Percentiles rank a stretch among this genome's conserved stretches.
phyloP scores from a whole-genome alignment of 495 filamentous ascomycete species.

The Daldinia vernicosa region DNA sequence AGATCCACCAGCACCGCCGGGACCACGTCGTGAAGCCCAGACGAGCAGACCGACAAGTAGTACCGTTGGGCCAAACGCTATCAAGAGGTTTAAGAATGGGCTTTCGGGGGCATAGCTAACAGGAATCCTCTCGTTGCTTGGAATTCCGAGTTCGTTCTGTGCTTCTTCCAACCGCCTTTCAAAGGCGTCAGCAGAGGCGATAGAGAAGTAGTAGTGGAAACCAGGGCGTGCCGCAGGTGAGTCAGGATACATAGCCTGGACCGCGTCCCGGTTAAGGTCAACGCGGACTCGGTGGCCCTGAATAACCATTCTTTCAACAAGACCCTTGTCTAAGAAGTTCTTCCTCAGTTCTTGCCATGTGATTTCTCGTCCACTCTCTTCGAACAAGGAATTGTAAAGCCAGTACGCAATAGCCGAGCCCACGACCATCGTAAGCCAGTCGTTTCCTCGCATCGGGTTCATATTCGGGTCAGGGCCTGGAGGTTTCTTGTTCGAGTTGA shows the following conservation, averaged over 20 bases:
- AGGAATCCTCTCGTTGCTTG: slow-evolving; percentile 84
- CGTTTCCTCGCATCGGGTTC: slow-evolving; percentile 31
- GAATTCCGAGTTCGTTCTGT: slow-evolving; percentile 86
- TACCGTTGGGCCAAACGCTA: slow-evolving; percentile 87
- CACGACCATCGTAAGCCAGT: slow-evolving; percentile 40
- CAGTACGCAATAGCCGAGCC: slow-evolving; percentile 41
- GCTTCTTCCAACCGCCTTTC: slow-evolving; percentile 87
- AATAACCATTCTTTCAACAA: slow-evolving; percentile 91
- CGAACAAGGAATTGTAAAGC: slow-evolving; percentile 41
- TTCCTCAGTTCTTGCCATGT: slow-evolving; percentile 96
- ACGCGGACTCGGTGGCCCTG: slow-evolving; percentile 79
- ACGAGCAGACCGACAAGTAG: slow-evolving; percentile 82
- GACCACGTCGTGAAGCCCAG: slow-evolving; percentile 71
- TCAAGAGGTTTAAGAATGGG: slow-evolving; percentile 67
- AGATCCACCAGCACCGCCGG: slow-evolving; percentile 68
- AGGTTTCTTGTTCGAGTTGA: slow-evolving; percentile 32
- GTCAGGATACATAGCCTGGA: slow-evolving; percentile 80
- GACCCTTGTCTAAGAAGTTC: slow-evolving; percentile 92
- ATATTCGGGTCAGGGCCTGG: slow-evolving; percentile 22
- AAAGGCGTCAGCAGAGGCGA: slow-evolving; percentile 93
- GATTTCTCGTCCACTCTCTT: slow-evolving; percentile 70
- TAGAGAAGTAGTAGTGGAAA: slow-evolving; percentile 92
- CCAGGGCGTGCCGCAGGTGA: slow-evolving; percentile 73
- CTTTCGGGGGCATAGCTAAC: slow-evolving; percentile 85
- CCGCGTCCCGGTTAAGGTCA: slow-evolving; percentile 83